Conservation (phyloP, 495 filamentous ascomycete species). For the Astrothelium subdiscretum region DNA sequence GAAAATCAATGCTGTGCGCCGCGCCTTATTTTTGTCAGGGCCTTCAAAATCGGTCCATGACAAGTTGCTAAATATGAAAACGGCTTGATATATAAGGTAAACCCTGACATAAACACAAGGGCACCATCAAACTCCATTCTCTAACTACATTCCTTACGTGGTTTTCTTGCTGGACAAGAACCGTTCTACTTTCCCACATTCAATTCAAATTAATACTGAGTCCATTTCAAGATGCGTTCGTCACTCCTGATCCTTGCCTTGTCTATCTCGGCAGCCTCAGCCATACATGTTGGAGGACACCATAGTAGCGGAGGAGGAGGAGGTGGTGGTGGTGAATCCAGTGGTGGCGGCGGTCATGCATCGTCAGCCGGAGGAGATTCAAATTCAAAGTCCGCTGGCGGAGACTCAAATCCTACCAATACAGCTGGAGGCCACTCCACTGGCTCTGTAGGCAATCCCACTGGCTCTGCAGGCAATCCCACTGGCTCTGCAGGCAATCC, state of each 20-base stretch:
- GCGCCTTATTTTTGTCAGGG: neutral
- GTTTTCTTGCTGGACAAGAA: neutral
- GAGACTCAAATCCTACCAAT: no score
- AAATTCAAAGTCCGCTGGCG: no score
- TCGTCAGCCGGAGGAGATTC: no score
- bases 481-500: no score
- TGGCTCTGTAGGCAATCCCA: no score
- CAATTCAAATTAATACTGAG: neutral
- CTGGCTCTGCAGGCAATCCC: no score
- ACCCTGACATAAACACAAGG: neutral
- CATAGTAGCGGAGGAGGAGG: neutral
- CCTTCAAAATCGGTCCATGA: neutral
- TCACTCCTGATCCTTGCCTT: neutral
- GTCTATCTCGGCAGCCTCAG: neutral
- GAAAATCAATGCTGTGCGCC: neutral
- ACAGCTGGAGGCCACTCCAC: no score
- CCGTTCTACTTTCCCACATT: neutral
- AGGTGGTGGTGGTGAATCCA: neutral
- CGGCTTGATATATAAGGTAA: neutral
- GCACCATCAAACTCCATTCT: neutral
- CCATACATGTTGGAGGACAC: neutral
- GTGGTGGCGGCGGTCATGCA: no score
- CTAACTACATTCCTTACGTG: neutral
- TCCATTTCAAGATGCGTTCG: neutral
- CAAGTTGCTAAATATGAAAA: neutral